phyloP scores from a whole-genome alignment of 352 stramenopile genomes.

The Elongisporangium anandrum region DNA sequence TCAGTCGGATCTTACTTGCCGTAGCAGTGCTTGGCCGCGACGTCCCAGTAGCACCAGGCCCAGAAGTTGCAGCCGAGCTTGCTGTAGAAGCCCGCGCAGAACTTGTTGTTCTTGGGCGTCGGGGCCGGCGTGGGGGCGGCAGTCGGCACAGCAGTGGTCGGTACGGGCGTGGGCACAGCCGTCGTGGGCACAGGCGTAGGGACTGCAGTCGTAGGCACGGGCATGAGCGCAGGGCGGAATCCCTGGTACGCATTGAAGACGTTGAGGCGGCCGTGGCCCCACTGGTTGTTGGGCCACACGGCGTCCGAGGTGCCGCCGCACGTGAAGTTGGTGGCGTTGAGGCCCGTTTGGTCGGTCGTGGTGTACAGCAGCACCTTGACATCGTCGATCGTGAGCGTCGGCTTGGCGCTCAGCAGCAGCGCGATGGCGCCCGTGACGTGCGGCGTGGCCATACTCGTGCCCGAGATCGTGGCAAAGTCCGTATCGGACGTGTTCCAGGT shows the following conservation, averaged over 20 bases:
- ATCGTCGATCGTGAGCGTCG: slow-evolving; percentile 11
- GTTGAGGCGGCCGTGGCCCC: slow-evolving; percentile 49
- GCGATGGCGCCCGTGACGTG: slow-evolving; percentile 11
- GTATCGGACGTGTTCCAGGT: slow-evolving; percentile 3
- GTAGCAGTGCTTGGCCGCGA: neutral
- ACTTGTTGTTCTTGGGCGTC: neutral
- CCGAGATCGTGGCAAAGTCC: slow-evolving; percentile 2
- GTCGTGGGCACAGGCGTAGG: too few species aligned
- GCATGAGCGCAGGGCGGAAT: too few species aligned
- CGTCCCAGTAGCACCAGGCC: neutral
- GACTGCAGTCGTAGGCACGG: too few species aligned
- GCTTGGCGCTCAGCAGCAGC: slow-evolving; percentile 10
- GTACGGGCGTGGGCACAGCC: too few species aligned
- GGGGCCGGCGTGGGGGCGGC: neutral
- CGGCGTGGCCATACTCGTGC: slow-evolving; percentile 13
- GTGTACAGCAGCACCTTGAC: slow-evolving; percentile 8
- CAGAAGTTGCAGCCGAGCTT: neutral
- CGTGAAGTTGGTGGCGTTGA: slow-evolving; percentile 6
- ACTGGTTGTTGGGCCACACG: slow-evolving; percentile 56
- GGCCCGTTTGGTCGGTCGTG: slow-evolving; percentile 4
- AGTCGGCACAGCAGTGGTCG: too few species aligned
- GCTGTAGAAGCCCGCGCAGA: neutral
- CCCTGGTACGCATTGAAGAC: slow-evolving; percentile 13
- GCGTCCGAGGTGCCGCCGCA: slow-evolving; percentile 29
- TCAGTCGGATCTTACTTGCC: neutral